Evolutionary conservation across 1,139 yeast species (phyloP).

Genomic region (Diutina rugosa): DNA sequence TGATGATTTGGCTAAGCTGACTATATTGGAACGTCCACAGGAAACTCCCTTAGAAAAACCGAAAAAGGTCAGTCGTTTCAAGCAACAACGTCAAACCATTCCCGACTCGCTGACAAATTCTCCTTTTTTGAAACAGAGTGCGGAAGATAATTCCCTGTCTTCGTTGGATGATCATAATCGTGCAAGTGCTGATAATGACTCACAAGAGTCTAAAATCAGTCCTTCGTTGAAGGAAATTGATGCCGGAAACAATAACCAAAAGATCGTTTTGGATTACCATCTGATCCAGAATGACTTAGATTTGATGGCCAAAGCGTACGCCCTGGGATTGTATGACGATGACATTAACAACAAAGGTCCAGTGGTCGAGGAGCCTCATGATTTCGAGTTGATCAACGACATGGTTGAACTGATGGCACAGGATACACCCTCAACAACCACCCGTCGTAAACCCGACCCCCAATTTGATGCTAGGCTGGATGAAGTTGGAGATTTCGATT

Average conservation of each 20-base stretch:
- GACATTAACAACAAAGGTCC: conserved; percentile 39
- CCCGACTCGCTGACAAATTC: not conserved
- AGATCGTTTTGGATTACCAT: conserved; percentile 14
- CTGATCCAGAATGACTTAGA: conserved; percentile 45
- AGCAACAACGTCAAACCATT: conserved; percentile 2
- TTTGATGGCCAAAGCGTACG: conserved; percentile 48
- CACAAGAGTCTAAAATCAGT: not conserved
- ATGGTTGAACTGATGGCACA: conserved; percentile 22
- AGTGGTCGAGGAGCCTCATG: conserved; percentile 40
- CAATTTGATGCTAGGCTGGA: conserved; percentile 1
- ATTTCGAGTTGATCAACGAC: conserved; percentile 40
- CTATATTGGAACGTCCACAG: conserved; percentile 5
- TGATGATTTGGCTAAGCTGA: not conserved
- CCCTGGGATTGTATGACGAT: conserved; percentile 26
- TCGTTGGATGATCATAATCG: no score
- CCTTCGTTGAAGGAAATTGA: conserved; percentile 4
- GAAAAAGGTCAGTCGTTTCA: conserved; percentile 5
- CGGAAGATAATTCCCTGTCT: no score
- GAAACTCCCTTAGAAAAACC: conserved; percentile 10
- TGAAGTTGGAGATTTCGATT: not conserved
- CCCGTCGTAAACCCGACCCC: not conserved
- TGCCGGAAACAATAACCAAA: not conserved
- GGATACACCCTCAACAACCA: not conserved
- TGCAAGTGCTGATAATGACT: no score
- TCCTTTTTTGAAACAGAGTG: no score